These are phyloP conservation scores for Leccinum incarnatum DNA, from an alignment of 768 basidiomycete genomes.

Conservation along the genomic window DNA sequence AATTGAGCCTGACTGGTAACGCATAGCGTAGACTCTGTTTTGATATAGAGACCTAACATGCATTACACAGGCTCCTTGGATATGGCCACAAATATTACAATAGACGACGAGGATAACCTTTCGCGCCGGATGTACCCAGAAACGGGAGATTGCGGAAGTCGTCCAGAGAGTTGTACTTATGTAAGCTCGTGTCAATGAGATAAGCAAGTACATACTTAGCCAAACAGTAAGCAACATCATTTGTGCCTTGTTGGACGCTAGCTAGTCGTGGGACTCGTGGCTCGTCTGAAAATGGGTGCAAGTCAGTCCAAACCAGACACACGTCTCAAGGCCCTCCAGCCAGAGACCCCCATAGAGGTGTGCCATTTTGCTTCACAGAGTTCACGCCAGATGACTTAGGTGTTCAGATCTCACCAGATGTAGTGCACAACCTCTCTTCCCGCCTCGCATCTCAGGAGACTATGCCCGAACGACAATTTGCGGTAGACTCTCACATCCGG, in stretches of 20 bases:
- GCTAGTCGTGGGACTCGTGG: background rate
- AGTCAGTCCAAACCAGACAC: conserved; percentile 58
- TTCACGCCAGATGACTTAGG: conserved; percentile 3
- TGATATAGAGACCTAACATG: conserved; percentile 1
- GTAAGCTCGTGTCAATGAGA: background rate
- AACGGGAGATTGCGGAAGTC: no score
- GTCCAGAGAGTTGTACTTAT: background rate
- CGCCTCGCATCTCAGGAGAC: conserved; percentile 55
- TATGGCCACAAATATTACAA: conserved; percentile 48
- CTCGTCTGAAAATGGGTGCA: conserved; percentile 52
- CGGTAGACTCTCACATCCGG: conserved; percentile 71
- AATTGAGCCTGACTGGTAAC: conserved; percentile 90
- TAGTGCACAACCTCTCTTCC: conserved; percentile 78
- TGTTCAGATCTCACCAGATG: conserved; percentile 74
- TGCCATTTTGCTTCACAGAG: conserved; percentile 7
- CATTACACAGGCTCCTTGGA: conserved; percentile 41
- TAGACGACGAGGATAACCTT: conserved; percentile 19
- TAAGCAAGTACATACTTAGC: background rate
- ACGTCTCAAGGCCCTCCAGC: conserved; percentile 57
- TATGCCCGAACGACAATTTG: conserved; percentile 65
- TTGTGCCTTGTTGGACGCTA: background rate
- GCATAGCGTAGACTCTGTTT: conserved; percentile 4
- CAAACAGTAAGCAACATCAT: conserved; percentile 11
- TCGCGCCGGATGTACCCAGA: background rate
- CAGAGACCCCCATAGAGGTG: conserved; percentile 55